These are phyloP conservation scores for Orychophragmus violaceus DNA, from an alignment of 345 rosid species.

Conservation along the genomic window DNA sequence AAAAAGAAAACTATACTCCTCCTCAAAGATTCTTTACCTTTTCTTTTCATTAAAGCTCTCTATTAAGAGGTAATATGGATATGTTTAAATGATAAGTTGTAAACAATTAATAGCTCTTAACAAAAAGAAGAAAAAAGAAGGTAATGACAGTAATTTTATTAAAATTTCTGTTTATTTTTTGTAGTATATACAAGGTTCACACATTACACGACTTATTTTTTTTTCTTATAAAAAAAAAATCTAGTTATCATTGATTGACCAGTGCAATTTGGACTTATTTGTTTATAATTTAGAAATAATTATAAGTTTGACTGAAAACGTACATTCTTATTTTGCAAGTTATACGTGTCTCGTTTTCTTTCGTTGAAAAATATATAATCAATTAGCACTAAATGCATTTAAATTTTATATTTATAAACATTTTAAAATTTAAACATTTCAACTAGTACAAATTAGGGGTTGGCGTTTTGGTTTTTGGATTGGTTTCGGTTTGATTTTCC, in stretches of 20 bases:
- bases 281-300: background rate
- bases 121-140: background rate
- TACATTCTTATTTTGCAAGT: background rate
- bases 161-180: background rate
- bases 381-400: background rate
- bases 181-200: constrained; percentile 2
- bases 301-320: background rate
- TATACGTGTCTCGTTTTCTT: background rate
- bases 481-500: no score
- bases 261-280: no score
- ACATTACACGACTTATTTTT: background rate
- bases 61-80: background rate
- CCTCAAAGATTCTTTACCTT: background rate
- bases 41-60: background rate
- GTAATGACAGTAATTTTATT: background rate
- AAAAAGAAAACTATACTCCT: background rate
- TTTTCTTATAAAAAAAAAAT: background rate
- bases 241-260: background rate
- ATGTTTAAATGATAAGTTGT: background rate
- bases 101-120: background rate
- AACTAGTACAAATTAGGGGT: no score
- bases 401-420: background rate
- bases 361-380: background rate
- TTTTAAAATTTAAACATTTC: no score
- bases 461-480: no score